Evolutionary conservation across 768 basidiomycete species (phyloP).

Genomic region (Pulveroboletus sp.): DNA sequence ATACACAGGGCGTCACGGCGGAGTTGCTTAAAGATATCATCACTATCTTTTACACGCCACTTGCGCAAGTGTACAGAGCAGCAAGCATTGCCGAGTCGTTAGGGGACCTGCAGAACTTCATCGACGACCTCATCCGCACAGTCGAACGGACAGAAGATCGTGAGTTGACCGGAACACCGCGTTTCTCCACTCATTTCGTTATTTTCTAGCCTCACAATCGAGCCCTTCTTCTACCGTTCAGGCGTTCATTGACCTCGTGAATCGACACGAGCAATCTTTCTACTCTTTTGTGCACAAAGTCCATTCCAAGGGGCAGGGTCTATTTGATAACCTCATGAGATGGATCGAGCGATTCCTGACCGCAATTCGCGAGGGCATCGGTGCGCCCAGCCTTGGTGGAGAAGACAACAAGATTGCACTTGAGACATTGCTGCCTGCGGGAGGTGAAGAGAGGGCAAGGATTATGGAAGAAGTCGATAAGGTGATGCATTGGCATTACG

Average conservation of each 20-base stretch:
- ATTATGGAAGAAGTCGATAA: constrained; percentile 86
- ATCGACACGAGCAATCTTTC: constrained; percentile 92
- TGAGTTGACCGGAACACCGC: constrained; percentile 37
- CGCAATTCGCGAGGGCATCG: constrained; percentile 84
- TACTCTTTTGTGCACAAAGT: constrained; percentile 98
- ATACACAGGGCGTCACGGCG: constrained; percentile 77
- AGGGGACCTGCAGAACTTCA: constrained; percentile 85
- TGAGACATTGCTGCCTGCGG: constrained; percentile 85
- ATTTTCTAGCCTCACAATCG: constrained; percentile 62
- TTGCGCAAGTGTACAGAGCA: constrained; percentile 96
- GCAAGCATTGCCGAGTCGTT: constrained; percentile 96
- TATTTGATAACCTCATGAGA: constrained; percentile 90
- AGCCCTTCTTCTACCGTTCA: constrained; percentile 86
- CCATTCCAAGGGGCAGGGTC: constrained; percentile 89
- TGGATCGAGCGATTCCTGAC: constrained; percentile 97
- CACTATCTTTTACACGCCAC: constrained; percentile 95
- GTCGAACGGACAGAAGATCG: constrained; percentile 89
- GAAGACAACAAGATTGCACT: constrained; percentile 51
- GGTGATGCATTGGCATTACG: constrained; percentile 89
- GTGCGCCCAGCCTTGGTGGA: constrained; percentile 29
- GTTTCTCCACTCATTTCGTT: constrained; percentile 1
- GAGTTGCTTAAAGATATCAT: constrained; percentile 97
- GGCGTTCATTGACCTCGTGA: constrained; percentile 87
- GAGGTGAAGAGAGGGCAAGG: constrained; percentile 65
- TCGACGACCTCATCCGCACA: constrained; percentile 92